Base-by-base conservation (phyloP, 768 basidiomycete genomes). In the Mycena metata region DNA sequence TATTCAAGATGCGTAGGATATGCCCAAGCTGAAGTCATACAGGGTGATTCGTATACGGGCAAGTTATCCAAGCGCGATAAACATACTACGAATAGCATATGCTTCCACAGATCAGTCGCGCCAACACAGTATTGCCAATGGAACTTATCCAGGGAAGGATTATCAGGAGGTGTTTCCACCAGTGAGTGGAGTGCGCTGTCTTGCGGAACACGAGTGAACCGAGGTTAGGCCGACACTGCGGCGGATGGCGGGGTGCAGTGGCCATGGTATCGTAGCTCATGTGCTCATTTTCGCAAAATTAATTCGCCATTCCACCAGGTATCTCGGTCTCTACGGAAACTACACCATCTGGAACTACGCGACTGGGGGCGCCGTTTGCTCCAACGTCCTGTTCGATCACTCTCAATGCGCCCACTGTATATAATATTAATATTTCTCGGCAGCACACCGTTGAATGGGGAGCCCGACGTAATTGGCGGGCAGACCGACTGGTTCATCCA, bases 261-360 rank as follows among this genome's bases (percentile, higher is more conserved):
- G 74, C 73, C 74, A 21, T 73, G 71, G 71, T 73, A 64, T 65
- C 21, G 26, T 61, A 3, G 6, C 23, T 19, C 24, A 3, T n/a
- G 19, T 8, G 24, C 24, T 47, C 35, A 39, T 19, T 23, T 24
- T 39, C 17, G 5, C 17, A 50, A 23, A 39, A 17, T 42, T 35
- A 2, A 58, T 13, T 55, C 41, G 54, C 21, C 2, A 2, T 50
- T 49, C 2, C 17, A 43, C 17, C 26, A 70, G 69, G 70, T 72
- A 72, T 43, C 70, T 74, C 19, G 74, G 72, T 5, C 42, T 72
- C 9, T 75, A 75, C 35, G 73, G 71, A 45, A 72, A 75, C 62
- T 69, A 65, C 51, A 75, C 69, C 7, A 70, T 75, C 57, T 74
- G 71, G 71, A 75, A 75, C 59, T 75, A 75, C 59, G 74, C 74